Percentiles rank a stretch among this genome's conserved stretches.
Evolutionary conservation across 2,329 filamentous ascomycete genomes (phyloP).

Genomic region (Paraconiothyrium sp.): DNA sequence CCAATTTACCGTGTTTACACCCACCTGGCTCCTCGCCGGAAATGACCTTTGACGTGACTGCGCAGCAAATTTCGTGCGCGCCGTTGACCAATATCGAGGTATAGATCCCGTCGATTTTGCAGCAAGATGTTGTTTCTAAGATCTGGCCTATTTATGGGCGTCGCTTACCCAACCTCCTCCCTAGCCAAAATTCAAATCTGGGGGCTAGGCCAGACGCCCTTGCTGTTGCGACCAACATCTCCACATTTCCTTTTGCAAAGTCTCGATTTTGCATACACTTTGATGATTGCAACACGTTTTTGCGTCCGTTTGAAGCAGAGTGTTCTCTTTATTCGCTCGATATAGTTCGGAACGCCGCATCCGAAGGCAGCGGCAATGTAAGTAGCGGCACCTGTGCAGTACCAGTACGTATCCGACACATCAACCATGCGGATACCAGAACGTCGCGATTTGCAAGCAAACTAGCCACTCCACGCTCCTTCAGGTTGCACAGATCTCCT

Average conservation of each 20-base stretch:
- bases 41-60: neutral
- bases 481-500: neutral
- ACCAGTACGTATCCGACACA: neutral
- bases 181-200: constrained; percentile 26
- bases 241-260: neutral
- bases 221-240: neutral
- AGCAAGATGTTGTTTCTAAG: constrained; percentile 10
- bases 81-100: neutral
- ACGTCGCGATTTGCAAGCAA: neutral
- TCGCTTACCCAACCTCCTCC: constrained; percentile 30
- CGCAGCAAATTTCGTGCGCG: neutral
- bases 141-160: constrained; percentile 37
- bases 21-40: neutral
- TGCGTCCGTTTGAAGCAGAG: too few species aligned
- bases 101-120: neutral
- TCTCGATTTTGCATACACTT: neutral
- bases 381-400: neutral
- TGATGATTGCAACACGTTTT: neutral
- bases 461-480: neutral
- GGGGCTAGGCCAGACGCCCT: constrained; percentile 9
- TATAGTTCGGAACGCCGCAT: constrained; percentile 2
- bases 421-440: neutral
- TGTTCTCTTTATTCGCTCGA: neutral
- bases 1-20: constrained; percentile 23
- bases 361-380: neutral